phyloP scores from a whole-genome alignment of 176 grass and related monocot species.

The Puccinellia tenuiflora region DNA sequence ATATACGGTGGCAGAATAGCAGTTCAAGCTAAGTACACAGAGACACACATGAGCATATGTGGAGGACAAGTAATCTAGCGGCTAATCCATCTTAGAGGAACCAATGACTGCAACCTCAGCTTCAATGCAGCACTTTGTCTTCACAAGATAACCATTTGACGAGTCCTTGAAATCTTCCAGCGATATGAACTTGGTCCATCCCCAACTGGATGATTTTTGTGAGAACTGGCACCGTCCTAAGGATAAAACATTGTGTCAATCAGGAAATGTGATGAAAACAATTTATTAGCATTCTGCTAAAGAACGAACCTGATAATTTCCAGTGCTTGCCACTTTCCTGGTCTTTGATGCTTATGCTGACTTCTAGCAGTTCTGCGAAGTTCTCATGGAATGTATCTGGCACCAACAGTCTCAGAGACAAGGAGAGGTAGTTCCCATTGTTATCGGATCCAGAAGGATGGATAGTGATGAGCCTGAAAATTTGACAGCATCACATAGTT shows the following conservation, averaged over 20 bases:
- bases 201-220: neutral
- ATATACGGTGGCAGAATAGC: neutral
- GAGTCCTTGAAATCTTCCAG: slow-evolving; percentile 28
- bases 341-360: slow-evolving; percentile 17
- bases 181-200: slow-evolving; percentile 18
- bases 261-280: neutral
- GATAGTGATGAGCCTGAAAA: slow-evolving; percentile 10
- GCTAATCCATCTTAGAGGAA: slow-evolving; percentile 25
- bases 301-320: neutral
- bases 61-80: neutral
- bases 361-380: slow-evolving; percentile 13
- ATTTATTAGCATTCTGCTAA: neutral
- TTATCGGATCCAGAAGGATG: neutral
- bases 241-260: neutral
- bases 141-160: slow-evolving; percentile 28
- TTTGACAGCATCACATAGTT: neutral
- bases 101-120: slow-evolving; percentile 19
- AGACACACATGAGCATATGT: neutral
- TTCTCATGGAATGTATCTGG: neutral
- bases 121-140: slow-evolving; percentile 26
- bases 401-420: slow-evolving; percentile 8
- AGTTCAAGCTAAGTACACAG: neutral
- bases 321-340: neutral
- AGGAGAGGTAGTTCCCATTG: slow-evolving; percentile 15
- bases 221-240: slow-evolving; percentile 6